Base-by-base conservation (phyloP, 208 protist species). In the Leptomonas seymouri region DNA sequence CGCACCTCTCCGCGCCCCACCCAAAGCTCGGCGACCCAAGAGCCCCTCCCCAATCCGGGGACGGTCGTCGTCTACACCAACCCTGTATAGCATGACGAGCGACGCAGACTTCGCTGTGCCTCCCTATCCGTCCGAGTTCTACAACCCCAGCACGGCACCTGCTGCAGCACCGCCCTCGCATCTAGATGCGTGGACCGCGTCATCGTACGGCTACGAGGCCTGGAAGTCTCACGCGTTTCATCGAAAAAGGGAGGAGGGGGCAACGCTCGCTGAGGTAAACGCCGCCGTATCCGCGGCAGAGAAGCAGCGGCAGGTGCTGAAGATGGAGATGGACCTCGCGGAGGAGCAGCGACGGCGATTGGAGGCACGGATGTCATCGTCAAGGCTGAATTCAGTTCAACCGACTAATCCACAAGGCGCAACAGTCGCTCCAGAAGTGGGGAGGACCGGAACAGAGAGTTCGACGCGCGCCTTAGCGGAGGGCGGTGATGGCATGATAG, bases 271-370 rank as follows among this genome's bases (percentile, higher is more conserved):
- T 18, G 2, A 5, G 1, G n/a, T 44, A 0, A 34, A 50, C 16
- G 48, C 48, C 3, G 64, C 57, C 6, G 64, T 66, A 14, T 7
- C 25, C 3, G 58, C 62, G 5, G 71, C 71, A 14, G 74, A 74
- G 57, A 49, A 60, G 63, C 68, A 71, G 36, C 67, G 74, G 31
- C 60, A 56, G 46, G 53, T 70, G 31, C 61, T 84, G 7, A 39
- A 72, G 21, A 50, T 78, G 39, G 74, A 80, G 39, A 31, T 56
- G 63, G 50, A 60, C 34, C 62, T 80, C 16, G 61, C 65, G 0
- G 70, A 69, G 63, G 58, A 63, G 57, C 67, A 84, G 67, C 51
- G 74, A 12, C 54, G 69, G 28, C 64, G 70, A 7, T 36, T 81
- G 36, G 66, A 50, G 48, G 50, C 54, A 14, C 49, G 72, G 27